Evolutionary conservation across 352 stramenopile species (phyloP), one percentile per base, ranked within the genome.

Genomic region (Saprolegnia diclina): DNA sequence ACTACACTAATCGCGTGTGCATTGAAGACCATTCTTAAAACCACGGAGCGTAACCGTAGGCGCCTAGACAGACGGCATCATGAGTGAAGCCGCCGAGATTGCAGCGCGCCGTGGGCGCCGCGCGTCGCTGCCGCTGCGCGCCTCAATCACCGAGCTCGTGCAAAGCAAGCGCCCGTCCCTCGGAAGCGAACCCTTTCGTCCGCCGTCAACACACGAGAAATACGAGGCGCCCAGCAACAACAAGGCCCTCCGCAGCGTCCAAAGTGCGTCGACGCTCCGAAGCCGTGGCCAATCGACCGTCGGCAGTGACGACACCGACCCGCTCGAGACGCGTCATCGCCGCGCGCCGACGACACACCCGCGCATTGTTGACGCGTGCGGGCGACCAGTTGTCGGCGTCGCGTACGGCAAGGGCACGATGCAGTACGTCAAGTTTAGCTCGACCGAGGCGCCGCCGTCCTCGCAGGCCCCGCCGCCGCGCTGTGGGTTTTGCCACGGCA

Each of bases 401-500:
- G n/a, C n/a, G 21, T 69, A 61, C 37, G 54, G 54, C 63, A 57
- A 69, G 46, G 63, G 63, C 44, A 52, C 63, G n/a, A 44, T 59
- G 45, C 53, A 52, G 22, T 52, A 69, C 40, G n/a, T 69, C 19
- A 69, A 69, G 42, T 69, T 63, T 18, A 22, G 29, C 29, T 54
- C 42, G 6, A 29, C 54, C n/a, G 45, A 69, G 21, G 6, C 50
- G 4, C 63, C 63, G 7, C 32, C 63, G 4, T 5, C n/a, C 6
- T 19, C 24, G 50, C 45, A 18, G 7, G 5, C 19, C 1, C 7
- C 81, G 24, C 72, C 71, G 3, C 66, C 80, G 16, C 76, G 77
- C 0, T 92, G 85, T 62, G 80, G 83, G 0, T 91, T 94, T 57
- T 92, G 85, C 64, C 86, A 74, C 68, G 85, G 79, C 0, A 88